Conservation (phyloP, 164 flowering plant genomes). For the Taxillus chinensis region DNA sequence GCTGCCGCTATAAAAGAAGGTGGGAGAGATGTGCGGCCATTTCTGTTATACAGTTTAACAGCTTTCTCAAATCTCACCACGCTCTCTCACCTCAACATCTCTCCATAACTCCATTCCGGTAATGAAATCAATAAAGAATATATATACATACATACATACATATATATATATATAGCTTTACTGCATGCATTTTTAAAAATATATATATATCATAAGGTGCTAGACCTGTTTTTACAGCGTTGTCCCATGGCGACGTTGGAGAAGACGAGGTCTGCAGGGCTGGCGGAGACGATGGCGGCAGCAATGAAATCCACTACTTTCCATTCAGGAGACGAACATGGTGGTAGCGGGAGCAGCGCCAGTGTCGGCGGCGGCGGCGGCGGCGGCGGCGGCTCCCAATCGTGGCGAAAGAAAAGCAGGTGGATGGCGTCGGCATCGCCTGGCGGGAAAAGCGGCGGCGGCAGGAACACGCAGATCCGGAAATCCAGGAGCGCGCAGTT, state of each 20-base stretch:
- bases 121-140: background rate
- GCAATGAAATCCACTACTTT: constrained; percentile 29
- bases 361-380: constrained; percentile 9
- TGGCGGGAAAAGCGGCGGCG: constrained; percentile 25
- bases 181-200: constrained; percentile 17
- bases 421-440: constrained; percentile 45
- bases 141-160: background rate
- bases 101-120: too few relatives aligned
- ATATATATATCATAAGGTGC: background rate
- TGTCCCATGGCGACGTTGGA: constrained; percentile 17
- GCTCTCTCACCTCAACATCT: too few relatives aligned
- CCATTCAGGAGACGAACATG: too few relatives aligned
- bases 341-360: constrained; percentile 21
- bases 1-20: too few relatives aligned
- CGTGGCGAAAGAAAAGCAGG: constrained; percentile 53
- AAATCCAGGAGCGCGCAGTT: constrained; percentile 81
- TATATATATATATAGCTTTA: background rate
- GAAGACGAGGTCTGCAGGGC: constrained; percentile 72
- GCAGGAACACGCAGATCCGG: constrained; percentile 49
- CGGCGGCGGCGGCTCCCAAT: constrained; percentile 11
- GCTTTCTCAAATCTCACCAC: too few relatives aligned
- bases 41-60: too few relatives aligned
- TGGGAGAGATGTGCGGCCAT: too few relatives aligned
- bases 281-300: constrained; percentile 31
- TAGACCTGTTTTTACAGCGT: background rate